Base-by-base conservation (phyloP, 352 stramenopile genomes). In the Phytophthora citrophthora region DNA sequence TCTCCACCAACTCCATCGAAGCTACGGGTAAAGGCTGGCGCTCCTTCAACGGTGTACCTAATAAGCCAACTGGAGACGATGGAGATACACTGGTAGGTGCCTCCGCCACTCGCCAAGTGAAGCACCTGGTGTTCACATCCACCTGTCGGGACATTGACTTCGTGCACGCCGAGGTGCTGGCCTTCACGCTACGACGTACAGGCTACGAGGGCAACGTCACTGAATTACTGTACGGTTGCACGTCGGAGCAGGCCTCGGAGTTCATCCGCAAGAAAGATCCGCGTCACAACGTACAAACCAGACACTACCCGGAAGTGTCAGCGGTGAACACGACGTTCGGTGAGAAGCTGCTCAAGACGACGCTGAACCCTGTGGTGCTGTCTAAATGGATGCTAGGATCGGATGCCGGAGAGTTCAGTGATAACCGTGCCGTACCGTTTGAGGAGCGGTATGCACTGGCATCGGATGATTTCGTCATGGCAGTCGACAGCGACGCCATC, bases 401-500 rank as follows among this genome's bases (percentile, higher is more conserved):
- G 44, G 49, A 72, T 48, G 54, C 50, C 54, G 72, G 61, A 16
- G 58, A 70, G 27, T 18, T 61, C 13, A 56, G 54, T 44, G 54
- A 60, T 10, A 64, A 50, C 12, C 54, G 43, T 12, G 16, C 29
- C 10, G 58, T 70, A 24, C 20, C 57, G 4, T 76, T 79, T 31
- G 41, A 64, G 41, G 65, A 88, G 51, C 60, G 68, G 10, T 79
- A 77, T 45, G 60, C 46, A 0, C 49, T 90, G 13, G 48, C 64
- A 12, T 61, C 74, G 26, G 76, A 90, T 43, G 84, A 91, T 44
- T 92, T 87, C 49, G 64, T 95, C 44, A 90, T 92, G 79, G 64
- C 90, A 10, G 80, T 93, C 1, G 87, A 95, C 55, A 90, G 72
- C 61, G 85, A 95, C 62, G 79, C 85, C 20, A 81, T 94, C 56